Base-by-base conservation (phyloP, 371 early-diverging fungal species). In the Homolaphlyctis polyrhiza region DNA sequence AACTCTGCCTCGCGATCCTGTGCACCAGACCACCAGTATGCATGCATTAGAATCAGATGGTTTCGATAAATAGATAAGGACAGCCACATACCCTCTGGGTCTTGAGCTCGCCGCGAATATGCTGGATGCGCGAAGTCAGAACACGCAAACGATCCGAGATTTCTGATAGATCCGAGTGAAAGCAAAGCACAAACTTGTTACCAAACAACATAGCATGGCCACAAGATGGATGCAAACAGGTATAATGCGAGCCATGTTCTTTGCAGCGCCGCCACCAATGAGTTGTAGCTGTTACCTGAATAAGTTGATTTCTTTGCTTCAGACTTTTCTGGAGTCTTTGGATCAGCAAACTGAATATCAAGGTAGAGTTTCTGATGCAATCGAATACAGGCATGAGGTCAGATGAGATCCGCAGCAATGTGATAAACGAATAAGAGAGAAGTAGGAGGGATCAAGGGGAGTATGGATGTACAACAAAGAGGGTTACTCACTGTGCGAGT, bases 1-100 rank as follows among this genome's bases (percentile, higher is more conserved):
- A 94, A 96, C 75, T 90, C 91, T 39, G 80, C 83, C 75, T 97
- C 96, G 25, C 92, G 86, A 65, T 91, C 91, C 91, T 91, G 59
- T 23, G 33, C 25, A 63, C 47, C 27, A 4, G 23, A 57, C 13
- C 25, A 57, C 48, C 30, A 33, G 61, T n/a, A n/a, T n/a, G n/a
- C n/a, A n/a, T 29, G 27, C 35, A 61, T 27, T 11, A 0, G 36
- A 48, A 52, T 8, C 50, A 6, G 27, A 2, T 62, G 25, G 25
- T 11, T 21, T 11, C 8, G 14, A 21, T 18, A 51, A 6, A 51
- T 51, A 27, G 11, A 21, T 6, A 11, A 21, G 14, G 28, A 35
- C 8, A 18, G n/a, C 6, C 13, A 82, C 84, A 76, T 86, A 91
- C 92, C 60, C 91, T 79, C 79, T 95, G 96, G 74, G 88, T 91